These are phyloP conservation scores for Mycena pura DNA, from an alignment of 768 basidiomycete species.

Conservation along the genomic window DNA sequence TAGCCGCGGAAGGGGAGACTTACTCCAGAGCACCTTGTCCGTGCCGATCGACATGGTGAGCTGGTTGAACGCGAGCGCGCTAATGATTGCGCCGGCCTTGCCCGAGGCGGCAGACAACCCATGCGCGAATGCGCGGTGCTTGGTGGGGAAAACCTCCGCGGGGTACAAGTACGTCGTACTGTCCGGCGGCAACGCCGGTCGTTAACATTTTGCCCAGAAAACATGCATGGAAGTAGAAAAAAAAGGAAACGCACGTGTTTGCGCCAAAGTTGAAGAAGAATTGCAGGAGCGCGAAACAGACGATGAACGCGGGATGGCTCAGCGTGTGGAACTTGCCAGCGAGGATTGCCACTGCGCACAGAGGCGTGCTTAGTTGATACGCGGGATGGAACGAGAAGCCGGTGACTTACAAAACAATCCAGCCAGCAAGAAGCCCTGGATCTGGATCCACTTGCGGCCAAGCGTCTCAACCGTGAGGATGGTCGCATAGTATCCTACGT, in stretches of 20 bases:
- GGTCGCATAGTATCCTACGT: conserved; percentile 77
- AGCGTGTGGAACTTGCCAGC: conserved; percentile 69
- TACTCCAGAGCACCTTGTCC: conserved; percentile 63
- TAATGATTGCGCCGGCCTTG: conserved; percentile 66
- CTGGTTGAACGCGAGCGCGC: conserved; percentile 63
- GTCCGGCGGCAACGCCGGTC: too few species aligned
- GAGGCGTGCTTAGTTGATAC: background rate
- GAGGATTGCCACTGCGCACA: conserved; percentile 62
- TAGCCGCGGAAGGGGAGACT: conserved; percentile 30
- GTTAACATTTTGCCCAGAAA: background rate
- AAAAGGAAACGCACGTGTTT: conserved; percentile 56
- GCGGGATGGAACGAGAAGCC: background rate
- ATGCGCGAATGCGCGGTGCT: conserved; percentile 75
- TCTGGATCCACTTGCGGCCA: conserved; percentile 77
- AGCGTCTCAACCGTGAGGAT: conserved; percentile 74
- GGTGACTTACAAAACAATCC: conserved; percentile 64
- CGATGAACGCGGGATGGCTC: conserved; percentile 66
- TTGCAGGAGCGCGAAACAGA: conserved; percentile 75
- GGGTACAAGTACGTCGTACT: conserved; percentile 73
- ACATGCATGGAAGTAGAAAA: background rate
- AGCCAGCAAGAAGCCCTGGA: conserved; percentile 76
- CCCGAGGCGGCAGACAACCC: conserved; percentile 78
- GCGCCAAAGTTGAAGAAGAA: conserved; percentile 89
- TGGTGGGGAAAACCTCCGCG: conserved; percentile 82
- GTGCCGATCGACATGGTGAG: conserved; percentile 58